A percentile compares a stretch with the other conserved stretches of the same genome.
Conservation (phyloP, 2,329 filamentous ascomycete genomes). For the Paraphoma chrysanthemicola region DNA sequence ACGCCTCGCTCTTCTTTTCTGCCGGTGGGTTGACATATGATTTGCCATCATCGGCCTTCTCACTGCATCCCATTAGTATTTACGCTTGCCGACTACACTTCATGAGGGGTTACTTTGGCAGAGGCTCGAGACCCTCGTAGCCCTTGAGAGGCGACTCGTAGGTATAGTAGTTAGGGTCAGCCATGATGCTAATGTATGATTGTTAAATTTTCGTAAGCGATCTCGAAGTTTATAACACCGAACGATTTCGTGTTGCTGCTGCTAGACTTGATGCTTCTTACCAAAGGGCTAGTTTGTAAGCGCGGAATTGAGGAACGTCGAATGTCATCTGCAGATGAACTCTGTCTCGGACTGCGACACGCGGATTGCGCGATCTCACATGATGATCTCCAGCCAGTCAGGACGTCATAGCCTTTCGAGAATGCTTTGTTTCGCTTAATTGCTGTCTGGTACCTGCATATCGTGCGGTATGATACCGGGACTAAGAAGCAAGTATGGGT, state of each 20-base stretch:
- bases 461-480: neutral
- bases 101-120: conserved; percentile 53
- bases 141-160: conserved; percentile 66
- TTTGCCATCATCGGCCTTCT: conserved; percentile 76
- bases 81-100: neutral
- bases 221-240: neutral
- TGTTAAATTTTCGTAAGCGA: neutral
- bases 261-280: neutral
- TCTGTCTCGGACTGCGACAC: neutral
- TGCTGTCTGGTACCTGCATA: neutral
- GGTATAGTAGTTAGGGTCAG: conserved; percentile 53
- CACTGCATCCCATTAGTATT: conserved; percentile 46
- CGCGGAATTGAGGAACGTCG: conserved; percentile 31
- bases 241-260: neutral
- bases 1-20: conserved; percentile 69
- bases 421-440: too few species aligned
- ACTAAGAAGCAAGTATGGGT: too few species aligned
- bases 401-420: too few species aligned
- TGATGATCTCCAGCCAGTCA: neutral
- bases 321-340: neutral
- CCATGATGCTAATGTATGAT: conserved; percentile 32
- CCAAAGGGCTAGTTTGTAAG: conserved; percentile 33
- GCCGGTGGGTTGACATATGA: conserved; percentile 72
- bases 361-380: neutral
- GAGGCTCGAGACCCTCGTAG: conserved; percentile 63